These are phyloP conservation scores for Sphaerulina vaccinii DNA, from an alignment of 2,329 filamentous ascomycete species.

Conservation along the genomic window DNA sequence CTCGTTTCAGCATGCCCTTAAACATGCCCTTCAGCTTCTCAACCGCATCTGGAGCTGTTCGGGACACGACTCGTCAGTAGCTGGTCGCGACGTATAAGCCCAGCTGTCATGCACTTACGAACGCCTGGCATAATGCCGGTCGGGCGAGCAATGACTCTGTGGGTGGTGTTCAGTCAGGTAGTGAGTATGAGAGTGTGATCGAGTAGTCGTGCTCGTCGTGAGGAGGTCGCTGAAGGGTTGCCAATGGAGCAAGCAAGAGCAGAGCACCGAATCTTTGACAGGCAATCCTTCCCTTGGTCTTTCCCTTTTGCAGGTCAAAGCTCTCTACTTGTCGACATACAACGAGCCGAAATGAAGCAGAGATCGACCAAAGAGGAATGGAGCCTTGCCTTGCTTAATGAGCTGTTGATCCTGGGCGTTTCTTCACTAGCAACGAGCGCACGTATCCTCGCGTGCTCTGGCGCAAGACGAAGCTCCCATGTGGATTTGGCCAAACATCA, in stretches of 20 bases:
- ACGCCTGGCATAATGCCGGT: slow-evolving; percentile 24
- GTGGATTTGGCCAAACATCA: too few relatives aligned
- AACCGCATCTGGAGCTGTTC: slow-evolving; percentile 27
- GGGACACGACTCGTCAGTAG: slow-evolving; percentile 4
- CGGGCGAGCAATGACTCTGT: neutral
- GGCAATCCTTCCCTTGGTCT: neutral
- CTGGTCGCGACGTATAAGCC: neutral
- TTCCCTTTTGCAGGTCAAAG: neutral
- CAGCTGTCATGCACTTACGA: slow-evolving; percentile 19
- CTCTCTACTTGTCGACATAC: neutral
- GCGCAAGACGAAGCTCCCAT: too few relatives aligned
- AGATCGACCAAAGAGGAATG: neutral
- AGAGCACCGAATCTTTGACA: neutral
- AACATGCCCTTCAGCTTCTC: slow-evolving; percentile 27
- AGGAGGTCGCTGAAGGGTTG: neutral
- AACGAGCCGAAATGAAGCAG: neutral
- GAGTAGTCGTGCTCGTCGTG: neutral
- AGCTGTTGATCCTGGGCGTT: neutral
- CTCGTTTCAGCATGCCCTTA: slow-evolving; percentile 27
- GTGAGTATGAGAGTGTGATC: neutral
- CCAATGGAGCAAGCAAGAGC: too few relatives aligned
- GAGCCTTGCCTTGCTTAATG: neutral
- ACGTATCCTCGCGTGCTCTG: too few relatives aligned
- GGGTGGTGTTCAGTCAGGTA: neutral
- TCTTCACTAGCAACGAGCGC: neutral